These are phyloP conservation scores for Trametes meyenii DNA, from an alignment of 768 basidiomycete species.

Conservation along the genomic window DNA sequence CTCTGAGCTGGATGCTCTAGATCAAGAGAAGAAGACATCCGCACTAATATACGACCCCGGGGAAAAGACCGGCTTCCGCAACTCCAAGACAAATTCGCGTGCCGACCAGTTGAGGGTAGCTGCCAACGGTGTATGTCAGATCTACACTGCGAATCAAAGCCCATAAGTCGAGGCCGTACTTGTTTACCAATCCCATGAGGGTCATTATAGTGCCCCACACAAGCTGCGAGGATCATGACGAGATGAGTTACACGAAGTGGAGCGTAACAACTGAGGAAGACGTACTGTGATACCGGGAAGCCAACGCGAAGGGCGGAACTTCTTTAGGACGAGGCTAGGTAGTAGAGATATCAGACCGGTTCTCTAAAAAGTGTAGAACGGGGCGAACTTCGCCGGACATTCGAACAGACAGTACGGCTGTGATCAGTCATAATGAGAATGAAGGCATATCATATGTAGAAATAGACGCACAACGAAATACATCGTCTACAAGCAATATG, in stretches of 20 bases:
- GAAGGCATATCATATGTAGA: too few relatives aligned
- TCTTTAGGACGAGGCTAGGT: slow-evolving; percentile 54
- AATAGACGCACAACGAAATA: slow-evolving; percentile 61
- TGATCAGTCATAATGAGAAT: neutral
- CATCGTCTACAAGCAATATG: slow-evolving; percentile 50
- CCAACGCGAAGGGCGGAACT: slow-evolving; percentile 69
- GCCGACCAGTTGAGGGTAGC: slow-evolving; percentile 65
- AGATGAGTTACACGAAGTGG: neutral
- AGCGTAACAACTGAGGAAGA: neutral
- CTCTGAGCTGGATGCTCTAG: neutral
- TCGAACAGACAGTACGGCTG: slow-evolving; percentile 15
- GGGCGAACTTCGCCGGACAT: slow-evolving; percentile 6
- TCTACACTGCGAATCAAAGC: neutral
- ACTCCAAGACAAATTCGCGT: slow-evolving; percentile 61
- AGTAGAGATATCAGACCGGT: neutral
- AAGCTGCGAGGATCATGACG: slow-evolving; percentile 43
- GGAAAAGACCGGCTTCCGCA: slow-evolving; percentile 71
- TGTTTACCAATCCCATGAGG: slow-evolving; percentile 68
- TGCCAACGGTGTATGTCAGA: slow-evolving; percentile 27
- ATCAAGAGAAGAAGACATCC: slow-evolving; percentile 21
- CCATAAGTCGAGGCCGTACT: slow-evolving; percentile 37
- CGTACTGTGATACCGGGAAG: slow-evolving; percentile 65
- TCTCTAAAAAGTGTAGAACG: neutral
- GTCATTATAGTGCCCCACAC: slow-evolving; percentile 69
- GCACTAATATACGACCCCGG: slow-evolving; percentile 74